Evolutionary conservation across 2,329 filamentous ascomycete species (phyloP).

Genomic region (Parastagonospora nodorum): DNA sequence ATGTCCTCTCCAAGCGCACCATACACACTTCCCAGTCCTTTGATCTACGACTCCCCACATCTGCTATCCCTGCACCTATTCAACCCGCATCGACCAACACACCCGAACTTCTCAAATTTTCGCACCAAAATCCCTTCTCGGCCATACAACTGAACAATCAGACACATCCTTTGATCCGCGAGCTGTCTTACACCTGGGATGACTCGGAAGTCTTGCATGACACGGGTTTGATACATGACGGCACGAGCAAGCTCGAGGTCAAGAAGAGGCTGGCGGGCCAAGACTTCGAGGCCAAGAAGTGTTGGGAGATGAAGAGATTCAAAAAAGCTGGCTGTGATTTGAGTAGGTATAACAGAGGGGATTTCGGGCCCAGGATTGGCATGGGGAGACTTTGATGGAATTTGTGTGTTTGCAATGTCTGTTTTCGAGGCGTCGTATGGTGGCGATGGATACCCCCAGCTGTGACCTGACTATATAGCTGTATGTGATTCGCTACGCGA

Average conservation of each 20-base stretch:
- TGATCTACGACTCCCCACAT: slow-evolving; percentile 25
- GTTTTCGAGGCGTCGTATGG: no score
- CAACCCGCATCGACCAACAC: slow-evolving; percentile 16
- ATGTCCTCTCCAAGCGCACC: slow-evolving; percentile 23
- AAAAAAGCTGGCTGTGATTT: slow-evolving; percentile 39
- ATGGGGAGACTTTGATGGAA: slow-evolving; percentile 34
- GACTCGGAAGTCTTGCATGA: slow-evolving; percentile 33
- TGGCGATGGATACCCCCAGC: no score
- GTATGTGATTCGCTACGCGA: no score
- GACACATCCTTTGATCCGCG: slow-evolving; percentile 27
- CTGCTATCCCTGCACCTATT: background rate
- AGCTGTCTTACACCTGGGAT: slow-evolving; percentile 41
- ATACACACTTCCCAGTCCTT: slow-evolving; percentile 22
- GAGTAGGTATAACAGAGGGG: slow-evolving; percentile 42
- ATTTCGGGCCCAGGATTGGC: slow-evolving; percentile 44
- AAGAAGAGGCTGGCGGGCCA: slow-evolving; percentile 32
- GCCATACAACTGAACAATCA: slow-evolving; percentile 32
- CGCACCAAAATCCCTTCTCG: slow-evolving; percentile 34
- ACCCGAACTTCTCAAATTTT: slow-evolving; percentile 32
- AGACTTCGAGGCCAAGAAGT: slow-evolving; percentile 33
- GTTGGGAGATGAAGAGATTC: slow-evolving; percentile 43
- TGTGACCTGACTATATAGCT: no score
- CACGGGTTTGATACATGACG: slow-evolving; percentile 19
- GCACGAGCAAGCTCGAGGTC: slow-evolving; percentile 17
- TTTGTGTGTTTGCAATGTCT: background rate